Evolutionary conservation across 2,329 filamentous ascomycete genomes (phyloP), one percentile per base, ranked within the genome.

Genomic region (Lecanicillium sp.): DNA sequence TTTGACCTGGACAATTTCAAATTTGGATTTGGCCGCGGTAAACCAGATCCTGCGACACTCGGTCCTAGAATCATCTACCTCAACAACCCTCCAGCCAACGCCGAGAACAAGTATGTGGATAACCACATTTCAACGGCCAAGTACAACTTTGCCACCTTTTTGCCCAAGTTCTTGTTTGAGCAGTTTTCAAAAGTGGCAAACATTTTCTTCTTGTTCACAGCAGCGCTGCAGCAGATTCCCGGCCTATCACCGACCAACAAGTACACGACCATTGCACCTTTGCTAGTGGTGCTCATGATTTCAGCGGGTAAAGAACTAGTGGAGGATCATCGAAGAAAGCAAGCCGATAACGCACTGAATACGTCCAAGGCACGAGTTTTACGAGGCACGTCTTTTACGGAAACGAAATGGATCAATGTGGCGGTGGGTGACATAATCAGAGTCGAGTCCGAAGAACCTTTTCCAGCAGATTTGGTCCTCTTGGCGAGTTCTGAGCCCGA

Each of bases 101-200:
- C 83, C 32, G 72, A 72, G 36, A 90, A 89, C 68, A 94, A 90
- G 61, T 97, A 92, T 61, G 77, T 89, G 57, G 86, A 94, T 73
- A 98, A 98, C 58, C 88, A 97, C 61, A 84, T 98, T 46, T 97
- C 90, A 30, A 98, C 92, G 5, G 84, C 92, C 46, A 98, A 98
- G 64, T 98, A 98, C 76, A 98, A 97, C 60, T 53, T 87, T 55
- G 72, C 86, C 39, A 95, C 88, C 15, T 98, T 98, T 61, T 58
- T 97, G 14, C 92, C 92, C 36, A 98, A 98, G 63, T 98, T 98
- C 64, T 71, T 98, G 41, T 88, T 90, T 60, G 92, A 98, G 62
- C 92, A 98, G 60, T 98, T 98, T 66, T 96, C 89, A 45, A 98
- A 96, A 70, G 95, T 96, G 63, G 92, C 92, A 69, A 98, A 98